A percentile compares a stretch with the other conserved stretches of the same genome.
Conservation (phyloP, 2,329 filamentous ascomycete species). For the Aspergillus fructus region DNA sequence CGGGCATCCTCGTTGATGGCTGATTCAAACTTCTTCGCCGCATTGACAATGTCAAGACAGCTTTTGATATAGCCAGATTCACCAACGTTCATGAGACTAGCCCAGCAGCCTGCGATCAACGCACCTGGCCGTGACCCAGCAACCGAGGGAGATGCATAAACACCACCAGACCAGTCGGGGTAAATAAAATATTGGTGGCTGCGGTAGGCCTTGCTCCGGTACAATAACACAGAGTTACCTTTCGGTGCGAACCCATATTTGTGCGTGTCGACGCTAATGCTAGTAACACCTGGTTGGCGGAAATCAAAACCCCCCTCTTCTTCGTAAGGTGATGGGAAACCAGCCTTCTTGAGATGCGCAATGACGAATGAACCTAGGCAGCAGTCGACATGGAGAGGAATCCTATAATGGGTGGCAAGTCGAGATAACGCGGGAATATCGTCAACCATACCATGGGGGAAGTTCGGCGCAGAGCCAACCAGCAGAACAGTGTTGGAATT, state of each 20-base stretch:
- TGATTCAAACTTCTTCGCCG: constrained; percentile 76
- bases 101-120: constrained; percentile 94
- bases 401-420: constrained; percentile 72
- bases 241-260: constrained; percentile 99
- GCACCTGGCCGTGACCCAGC: constrained; percentile 90
- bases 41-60: constrained; percentile 83
- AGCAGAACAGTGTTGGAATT: constrained; percentile 93
- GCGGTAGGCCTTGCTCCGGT: constrained; percentile 75
- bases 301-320: constrained; percentile 89
- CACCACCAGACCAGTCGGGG: constrained; percentile 91
- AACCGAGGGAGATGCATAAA: constrained; percentile 90
- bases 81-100: constrained; percentile 82
- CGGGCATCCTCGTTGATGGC: constrained; percentile 69
- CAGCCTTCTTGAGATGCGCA: constrained; percentile 87
- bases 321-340: constrained; percentile 61
- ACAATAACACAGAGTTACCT: constrained; percentile 90
- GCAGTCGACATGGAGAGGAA: constrained; percentile 95
- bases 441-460: constrained; percentile 96
- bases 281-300: constrained; percentile 87
- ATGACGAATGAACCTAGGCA: constrained; percentile 95
- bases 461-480: constrained; percentile 94
- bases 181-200: constrained; percentile 96
- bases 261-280: constrained; percentile 95
- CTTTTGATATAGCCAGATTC: constrained; percentile 84
- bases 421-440: constrained; percentile 84